These are phyloP conservation scores for Fragilariopsis cylindrus DNA, from an alignment of 108 stramenopile species.

Conservation along the genomic window DNA sequence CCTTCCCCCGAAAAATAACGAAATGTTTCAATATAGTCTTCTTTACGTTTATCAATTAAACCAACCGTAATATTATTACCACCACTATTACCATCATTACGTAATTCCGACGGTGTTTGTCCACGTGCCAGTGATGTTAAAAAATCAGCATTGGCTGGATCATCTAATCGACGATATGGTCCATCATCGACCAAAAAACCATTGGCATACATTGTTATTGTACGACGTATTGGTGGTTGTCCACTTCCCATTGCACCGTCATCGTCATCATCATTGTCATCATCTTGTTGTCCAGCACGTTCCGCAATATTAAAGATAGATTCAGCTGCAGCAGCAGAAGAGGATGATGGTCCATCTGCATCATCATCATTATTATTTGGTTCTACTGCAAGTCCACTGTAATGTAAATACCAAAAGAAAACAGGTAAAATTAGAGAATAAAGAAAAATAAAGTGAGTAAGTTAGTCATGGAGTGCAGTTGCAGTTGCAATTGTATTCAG, in stretches of 20 bases:
- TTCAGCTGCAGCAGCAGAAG: slow-evolving; percentile 15
- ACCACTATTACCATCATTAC: slow-evolving; percentile 25
- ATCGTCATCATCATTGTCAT: slow-evolving; percentile 13
- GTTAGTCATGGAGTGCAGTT: background rate
- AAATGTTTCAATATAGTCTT: slow-evolving; percentile 75
- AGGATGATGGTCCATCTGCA: background rate
- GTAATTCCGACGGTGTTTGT: slow-evolving; percentile 66
- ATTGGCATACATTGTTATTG: slow-evolving; percentile 93
- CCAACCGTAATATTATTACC: slow-evolving; percentile 67
- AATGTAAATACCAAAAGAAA: background rate
- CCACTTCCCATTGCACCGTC: slow-evolving; percentile 8
- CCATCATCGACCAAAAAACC: slow-evolving; percentile 96
- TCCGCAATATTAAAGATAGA: slow-evolving; percentile 61
- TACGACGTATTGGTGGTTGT: slow-evolving; percentile 39
- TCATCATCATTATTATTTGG: slow-evolving; percentile 46
- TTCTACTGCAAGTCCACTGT: slow-evolving; percentile 82
- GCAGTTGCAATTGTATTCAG: too few species aligned
- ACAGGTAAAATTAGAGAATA: background rate
- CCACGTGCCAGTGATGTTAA: slow-evolving; percentile 80
- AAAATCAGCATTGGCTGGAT: slow-evolving; percentile 89
- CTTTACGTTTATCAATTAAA: slow-evolving; percentile 72
- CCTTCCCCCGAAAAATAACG: slow-evolving; percentile 60
- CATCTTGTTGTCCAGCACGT: slow-evolving; percentile 33
- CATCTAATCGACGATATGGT: slow-evolving; percentile 86
- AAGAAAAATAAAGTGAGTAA: background rate